Evolutionary conservation across 495 filamentous ascomycete species (phyloP).

Genomic region (Copromyces sp.): DNA sequence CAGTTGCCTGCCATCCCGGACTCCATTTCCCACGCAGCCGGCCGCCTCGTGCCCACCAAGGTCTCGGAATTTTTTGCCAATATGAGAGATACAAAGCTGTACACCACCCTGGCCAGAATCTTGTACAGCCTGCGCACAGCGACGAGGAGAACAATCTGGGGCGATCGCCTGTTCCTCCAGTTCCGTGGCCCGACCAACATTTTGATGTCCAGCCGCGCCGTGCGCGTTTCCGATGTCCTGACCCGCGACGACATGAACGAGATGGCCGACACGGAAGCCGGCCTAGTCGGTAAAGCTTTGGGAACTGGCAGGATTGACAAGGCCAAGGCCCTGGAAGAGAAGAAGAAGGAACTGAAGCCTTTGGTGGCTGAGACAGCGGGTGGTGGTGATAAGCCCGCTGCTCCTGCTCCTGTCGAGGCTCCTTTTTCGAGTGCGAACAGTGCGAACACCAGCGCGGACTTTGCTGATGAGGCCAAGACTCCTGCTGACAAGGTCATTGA

Average conservation of each 20-base stretch:
- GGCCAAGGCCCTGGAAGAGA: neutral
- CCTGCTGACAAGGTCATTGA: neutral
- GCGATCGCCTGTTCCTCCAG: constrained; percentile 81
- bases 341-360: neutral
- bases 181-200: constrained; percentile 80
- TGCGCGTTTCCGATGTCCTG: constrained; percentile 65
- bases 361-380: neutral
- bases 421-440: neutral
- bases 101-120: constrained; percentile 51
- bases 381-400: neutral
- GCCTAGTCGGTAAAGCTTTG: constrained; percentile 24
- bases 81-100: constrained; percentile 58
- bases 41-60: constrained; percentile 31
- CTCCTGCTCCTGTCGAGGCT: neutral
- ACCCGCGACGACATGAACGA: constrained; percentile 71
- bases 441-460: neutral
- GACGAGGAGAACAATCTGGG: constrained; percentile 76
- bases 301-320: neutral
- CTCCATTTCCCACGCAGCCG: constrained; percentile 37
- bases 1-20: constrained; percentile 60
- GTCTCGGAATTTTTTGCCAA: constrained; percentile 55
- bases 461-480: neutral
- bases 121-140: constrained; percentile 62
- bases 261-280: constrained; percentile 62
- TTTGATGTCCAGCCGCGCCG: constrained; percentile 72